Conservation (phyloP, 1,139 yeast species). For the Barnettozyma hawaiiensis region DNA sequence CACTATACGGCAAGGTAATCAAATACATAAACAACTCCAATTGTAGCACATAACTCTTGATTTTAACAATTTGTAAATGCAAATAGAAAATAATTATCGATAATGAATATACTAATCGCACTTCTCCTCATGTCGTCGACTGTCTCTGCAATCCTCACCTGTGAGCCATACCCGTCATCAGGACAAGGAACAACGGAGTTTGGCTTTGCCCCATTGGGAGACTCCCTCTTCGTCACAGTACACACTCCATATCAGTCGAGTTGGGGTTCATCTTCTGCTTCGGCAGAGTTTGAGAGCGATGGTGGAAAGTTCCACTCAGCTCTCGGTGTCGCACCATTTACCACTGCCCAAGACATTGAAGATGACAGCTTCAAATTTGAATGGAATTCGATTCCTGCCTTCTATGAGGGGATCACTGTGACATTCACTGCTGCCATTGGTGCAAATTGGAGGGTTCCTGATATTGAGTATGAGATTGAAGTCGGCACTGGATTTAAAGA, state of each 20-base stretch:
- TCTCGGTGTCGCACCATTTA: background rate
- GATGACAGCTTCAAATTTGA: background rate
- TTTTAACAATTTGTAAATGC: no score
- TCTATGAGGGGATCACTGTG: background rate
- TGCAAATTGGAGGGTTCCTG: background rate
- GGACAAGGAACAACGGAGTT: background rate
- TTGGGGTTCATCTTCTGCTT: background rate
- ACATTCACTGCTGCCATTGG: background rate
- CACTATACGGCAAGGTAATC: no score
- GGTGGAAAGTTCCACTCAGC: background rate
- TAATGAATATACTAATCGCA: background rate
- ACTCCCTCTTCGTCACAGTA: background rate
- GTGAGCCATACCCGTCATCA: background rate
- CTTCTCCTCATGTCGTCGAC: background rate
- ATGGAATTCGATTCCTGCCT: background rate
- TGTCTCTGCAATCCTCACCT: background rate
- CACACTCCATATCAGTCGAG: background rate
- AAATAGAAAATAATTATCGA: no score
- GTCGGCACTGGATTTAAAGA: background rate
- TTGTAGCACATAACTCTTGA: no score
- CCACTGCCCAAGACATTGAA: background rate
- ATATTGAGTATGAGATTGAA: background rate
- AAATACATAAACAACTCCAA: background rate
- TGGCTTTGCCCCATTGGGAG: background rate
- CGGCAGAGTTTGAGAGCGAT: background rate